A percentile compares a stretch with the other conserved stretches of the same genome.
phyloP scores from a whole-genome alignment of 106 monocot species.

The Allium fistulosum region DNA sequence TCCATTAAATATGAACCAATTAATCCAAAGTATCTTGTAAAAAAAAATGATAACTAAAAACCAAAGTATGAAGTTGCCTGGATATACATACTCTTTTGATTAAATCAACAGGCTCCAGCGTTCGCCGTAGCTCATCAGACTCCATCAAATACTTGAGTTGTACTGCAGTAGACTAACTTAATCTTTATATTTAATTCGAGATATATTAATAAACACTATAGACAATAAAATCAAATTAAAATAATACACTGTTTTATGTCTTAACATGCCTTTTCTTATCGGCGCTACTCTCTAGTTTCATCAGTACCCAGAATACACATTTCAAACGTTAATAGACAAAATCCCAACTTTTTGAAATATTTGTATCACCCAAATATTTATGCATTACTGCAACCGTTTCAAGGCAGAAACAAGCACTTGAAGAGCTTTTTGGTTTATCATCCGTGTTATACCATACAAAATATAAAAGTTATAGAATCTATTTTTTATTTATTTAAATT shows the following conservation, averaged over 20 bases:
- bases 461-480: too few species aligned
- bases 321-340: neutral
- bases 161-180: constrained; percentile 23
- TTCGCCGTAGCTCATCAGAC: constrained; percentile 61
- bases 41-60: neutral
- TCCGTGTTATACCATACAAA: too few species aligned
- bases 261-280: neutral
- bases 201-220: neutral
- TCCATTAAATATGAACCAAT: neutral
- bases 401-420: too few species aligned
- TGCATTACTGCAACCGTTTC: too few species aligned
- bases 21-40: neutral
- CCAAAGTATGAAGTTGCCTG: neutral
- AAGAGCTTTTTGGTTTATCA: too few species aligned
- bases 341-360: too few species aligned
- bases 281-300: too few species aligned
- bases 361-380: too few species aligned
- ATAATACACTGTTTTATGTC: too few species aligned
- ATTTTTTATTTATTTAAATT: too few species aligned
- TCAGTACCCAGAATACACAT: neutral
- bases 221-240: neutral
- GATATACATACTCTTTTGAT: constrained; percentile 66
- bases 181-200: neutral
- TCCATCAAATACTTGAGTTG: constrained; percentile 45
- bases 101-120: constrained; percentile 66